A percentile compares a stretch with the other conserved stretches of the same genome.
These are phyloP conservation scores for Punica granatum DNA, from an alignment of 345 rosid genomes.

Conservation along the genomic window DNA sequence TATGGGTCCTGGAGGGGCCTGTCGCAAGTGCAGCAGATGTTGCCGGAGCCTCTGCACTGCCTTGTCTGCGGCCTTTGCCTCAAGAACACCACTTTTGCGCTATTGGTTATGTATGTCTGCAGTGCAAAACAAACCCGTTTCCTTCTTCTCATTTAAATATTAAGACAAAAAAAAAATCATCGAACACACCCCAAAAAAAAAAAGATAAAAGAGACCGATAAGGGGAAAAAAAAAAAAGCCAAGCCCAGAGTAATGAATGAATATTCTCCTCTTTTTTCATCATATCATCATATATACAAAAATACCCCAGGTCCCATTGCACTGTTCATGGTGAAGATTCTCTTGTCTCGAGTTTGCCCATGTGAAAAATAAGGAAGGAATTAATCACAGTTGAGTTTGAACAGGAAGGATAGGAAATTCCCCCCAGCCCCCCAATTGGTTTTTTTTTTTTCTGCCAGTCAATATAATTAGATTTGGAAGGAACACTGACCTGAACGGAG, in stretches of 20 bases:
- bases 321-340: no score
- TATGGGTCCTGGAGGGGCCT: constrained; percentile 36
- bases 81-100: constrained; percentile 58
- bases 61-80: constrained; percentile 46
- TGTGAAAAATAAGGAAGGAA: background rate
- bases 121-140: background rate
- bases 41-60: constrained; percentile 41
- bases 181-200: background rate
- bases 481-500: constrained; percentile 39
- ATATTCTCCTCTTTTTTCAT: background rate
- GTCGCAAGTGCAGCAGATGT: constrained; percentile 39
- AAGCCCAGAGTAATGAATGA: background rate
- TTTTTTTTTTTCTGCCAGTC: background rate
- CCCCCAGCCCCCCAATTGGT: no score
- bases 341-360: background rate
- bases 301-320: no score
- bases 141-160: background rate
- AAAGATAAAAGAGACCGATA: background rate
- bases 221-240: background rate
- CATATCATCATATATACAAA: no score
- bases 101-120: constrained; percentile 59
- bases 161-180: background rate
- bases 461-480: no score
- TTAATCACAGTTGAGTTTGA: no score
- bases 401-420: no score